These are phyloP conservation scores for Metahyphopichia silvanorum DNA, from an alignment of 805 yeast species.

Conservation along the genomic window DNA sequence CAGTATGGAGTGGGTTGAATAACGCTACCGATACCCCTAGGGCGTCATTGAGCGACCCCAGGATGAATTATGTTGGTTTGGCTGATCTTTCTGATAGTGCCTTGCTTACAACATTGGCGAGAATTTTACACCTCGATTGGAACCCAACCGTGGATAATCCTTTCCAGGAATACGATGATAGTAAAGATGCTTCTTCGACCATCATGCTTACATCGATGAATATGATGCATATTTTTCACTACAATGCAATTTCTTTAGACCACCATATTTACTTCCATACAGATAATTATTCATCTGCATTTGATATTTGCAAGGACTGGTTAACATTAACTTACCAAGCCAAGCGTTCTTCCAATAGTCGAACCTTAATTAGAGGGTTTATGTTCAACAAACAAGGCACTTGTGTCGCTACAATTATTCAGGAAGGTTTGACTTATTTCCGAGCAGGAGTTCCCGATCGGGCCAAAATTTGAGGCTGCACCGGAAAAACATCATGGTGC, in stretches of 20 bases:
- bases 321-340: slow-evolving; percentile 33
- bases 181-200: slow-evolving; percentile 25
- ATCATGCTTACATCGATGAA: slow-evolving; percentile 27
- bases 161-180: slow-evolving; percentile 27
- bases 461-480: slow-evolving; percentile 1
- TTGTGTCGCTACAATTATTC: slow-evolving; percentile 37
- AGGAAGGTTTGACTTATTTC: slow-evolving; percentile 38
- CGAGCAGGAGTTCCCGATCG: slow-evolving; percentile 20
- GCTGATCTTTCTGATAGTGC: slow-evolving; percentile 38
- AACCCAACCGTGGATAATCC: slow-evolving; percentile 34
- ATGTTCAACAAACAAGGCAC: slow-evolving; percentile 27
- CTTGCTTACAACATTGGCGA: slow-evolving; percentile 38
- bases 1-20: slow-evolving; percentile 36
- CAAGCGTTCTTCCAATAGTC: slow-evolving; percentile 28
- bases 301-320: slow-evolving; percentile 36
- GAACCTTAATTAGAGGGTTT: slow-evolving; percentile 37
- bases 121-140: slow-evolving; percentile 41
- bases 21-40: slow-evolving; percentile 13
- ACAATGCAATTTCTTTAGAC: slow-evolving; percentile 44
- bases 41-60: slow-evolving; percentile 19
- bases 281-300: slow-evolving; percentile 16
- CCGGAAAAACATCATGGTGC: too few species aligned
- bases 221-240: slow-evolving; percentile 36
- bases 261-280: slow-evolving; percentile 42
- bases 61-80: slow-evolving; percentile 31